Base-by-base conservation (phyloP, 2,329 filamentous ascomycete genomes). In the Botryotinia calthae region DNA sequence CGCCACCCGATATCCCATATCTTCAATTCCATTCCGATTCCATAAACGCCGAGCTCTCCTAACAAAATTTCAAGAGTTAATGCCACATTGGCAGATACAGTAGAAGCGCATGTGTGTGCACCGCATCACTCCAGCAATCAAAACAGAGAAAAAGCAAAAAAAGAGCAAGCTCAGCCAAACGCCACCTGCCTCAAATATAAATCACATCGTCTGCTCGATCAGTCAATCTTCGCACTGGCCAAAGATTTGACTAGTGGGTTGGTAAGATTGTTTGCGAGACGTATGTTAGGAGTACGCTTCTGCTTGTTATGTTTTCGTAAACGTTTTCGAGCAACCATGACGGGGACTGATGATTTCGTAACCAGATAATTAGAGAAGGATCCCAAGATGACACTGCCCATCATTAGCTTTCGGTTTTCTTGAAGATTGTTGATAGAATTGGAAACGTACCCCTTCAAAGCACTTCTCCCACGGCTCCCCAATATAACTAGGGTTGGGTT, bases 351-450 rank as follows among this genome's bases (percentile, higher is more conserved):
- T 76, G 94, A 97, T 84, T 98, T 98, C 54, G 94, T 97, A 46
- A 99, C 95, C 12, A 99, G 87, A 80, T 99, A 99, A 81, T 98
- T 98, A 74, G 93, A 97, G 82, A 99, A 98, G 0, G 95, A 98
- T 40, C 96, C 96, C 44, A 99, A 87, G 74, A 99, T 91, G 34
- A 98, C 95, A 80, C 95, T 97, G 78, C 65, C 48, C 9, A 40
- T 80, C 84, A 82, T 65, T 54, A 7, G 9, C 6, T 58, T 74
- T n/a, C 62, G 73, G 62, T 65, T 25, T 58, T 61, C 25, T 42
- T 4, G 22, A 31, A 18, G 54, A 68, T 31, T 44, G 51, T 66
- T 18, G 69, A 64, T 72, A 58, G 56, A 46, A 73, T 72, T 78
- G 69, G 56, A 73, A 69, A 44, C 69, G 84, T 91, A 95, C 93